Evolutionary conservation across 495 filamentous ascomycete genomes (phyloP).

Genomic region (Aspergillus sclerotiicarbonarius): DNA sequence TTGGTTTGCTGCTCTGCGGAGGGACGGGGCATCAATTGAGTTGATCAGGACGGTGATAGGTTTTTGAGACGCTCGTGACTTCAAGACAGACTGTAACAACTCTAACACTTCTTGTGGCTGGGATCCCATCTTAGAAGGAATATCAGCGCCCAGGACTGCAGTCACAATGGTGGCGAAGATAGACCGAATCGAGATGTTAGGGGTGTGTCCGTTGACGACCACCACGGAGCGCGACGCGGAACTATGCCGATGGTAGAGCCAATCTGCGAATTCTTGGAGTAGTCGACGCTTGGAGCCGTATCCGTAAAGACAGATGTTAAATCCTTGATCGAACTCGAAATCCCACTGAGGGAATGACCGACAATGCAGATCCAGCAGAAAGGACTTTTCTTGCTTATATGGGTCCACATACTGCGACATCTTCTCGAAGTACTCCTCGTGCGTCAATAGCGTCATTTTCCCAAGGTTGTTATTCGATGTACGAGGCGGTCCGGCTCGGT

Average conservation of each 20-base stretch:
- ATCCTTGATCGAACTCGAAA: conserved; percentile 86
- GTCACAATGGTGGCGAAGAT: conserved; percentile 70
- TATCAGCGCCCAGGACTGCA: conserved; percentile 59
- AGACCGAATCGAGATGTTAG: conserved; percentile 71
- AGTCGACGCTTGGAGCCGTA: conserved; percentile 85
- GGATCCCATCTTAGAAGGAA: conserved; percentile 54
- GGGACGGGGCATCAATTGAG: conserved; percentile 75
- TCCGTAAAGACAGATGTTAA: conserved; percentile 89
- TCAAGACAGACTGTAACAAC: conserved; percentile 58
- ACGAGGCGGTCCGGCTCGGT: conserved; percentile 72
- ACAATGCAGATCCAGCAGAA: conserved; percentile 71
- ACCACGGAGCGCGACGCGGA: conserved; percentile 60
- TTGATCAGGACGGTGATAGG: conserved; percentile 73
- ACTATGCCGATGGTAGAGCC: conserved; percentile 55
- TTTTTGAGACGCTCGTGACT: conserved; percentile 37
- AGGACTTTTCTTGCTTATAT: conserved; percentile 67
- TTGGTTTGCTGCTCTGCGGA: conserved; percentile 70
- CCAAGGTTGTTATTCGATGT: conserved; percentile 85
- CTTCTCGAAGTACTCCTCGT: conserved; percentile 85
- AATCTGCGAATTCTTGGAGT: conserved; percentile 71
- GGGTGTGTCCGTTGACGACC: conserved; percentile 84
- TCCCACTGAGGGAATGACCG: conserved; percentile 86
- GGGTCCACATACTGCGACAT: conserved; percentile 65
- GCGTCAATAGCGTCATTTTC: conserved; percentile 71
- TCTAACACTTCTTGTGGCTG: conserved; percentile 66